phyloP scores from a whole-genome alignment of 2,329 filamentous ascomycete genomes.

The Juglanconis sp. region DNA sequence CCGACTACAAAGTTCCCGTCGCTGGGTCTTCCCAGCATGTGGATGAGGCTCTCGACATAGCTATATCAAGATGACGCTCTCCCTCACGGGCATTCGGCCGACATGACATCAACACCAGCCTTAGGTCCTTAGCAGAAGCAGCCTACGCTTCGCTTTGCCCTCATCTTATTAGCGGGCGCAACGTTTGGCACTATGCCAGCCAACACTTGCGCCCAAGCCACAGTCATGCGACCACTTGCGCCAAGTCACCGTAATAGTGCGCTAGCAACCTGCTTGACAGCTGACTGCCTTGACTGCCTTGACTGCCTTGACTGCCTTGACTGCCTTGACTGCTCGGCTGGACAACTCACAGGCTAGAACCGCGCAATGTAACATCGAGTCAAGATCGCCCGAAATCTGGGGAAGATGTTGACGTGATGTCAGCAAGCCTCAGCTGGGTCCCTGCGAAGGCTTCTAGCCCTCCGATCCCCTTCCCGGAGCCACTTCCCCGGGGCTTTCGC shows the following conservation, averaged over 20 bases:
- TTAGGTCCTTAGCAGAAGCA: too few relatives aligned
- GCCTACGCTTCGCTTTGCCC: too few relatives aligned
- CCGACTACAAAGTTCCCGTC: too few relatives aligned
- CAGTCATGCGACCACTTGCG: constrained; percentile 5
- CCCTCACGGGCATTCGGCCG: too few relatives aligned
- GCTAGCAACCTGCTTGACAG: constrained; percentile 3
- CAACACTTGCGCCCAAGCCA: background rate
- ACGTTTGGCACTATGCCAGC: background rate
- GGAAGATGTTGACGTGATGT: constrained; percentile 9
- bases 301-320: background rate
- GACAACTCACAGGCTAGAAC: background rate
- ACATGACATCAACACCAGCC: too few relatives aligned
- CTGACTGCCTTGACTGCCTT: constrained; percentile 1
- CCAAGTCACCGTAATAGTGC: background rate
- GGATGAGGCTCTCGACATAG: too few relatives aligned
- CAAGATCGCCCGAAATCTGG: constrained; percentile 11
- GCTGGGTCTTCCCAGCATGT: too few relatives aligned
- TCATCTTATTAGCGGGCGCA: too few relatives aligned
- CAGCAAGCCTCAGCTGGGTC: background rate
- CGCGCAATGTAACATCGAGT: constrained; percentile 4
- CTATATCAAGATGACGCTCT: too few relatives aligned
- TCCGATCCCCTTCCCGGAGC: background rate
- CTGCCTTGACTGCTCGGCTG: background rate
- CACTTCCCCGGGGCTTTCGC: background rate
- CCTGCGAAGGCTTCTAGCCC: background rate